A percentile compares a stretch with the other conserved stretches of the same genome.
Conservation (phyloP, 805 yeast genomes). For the Saccharomycopsis selenospora region DNA sequence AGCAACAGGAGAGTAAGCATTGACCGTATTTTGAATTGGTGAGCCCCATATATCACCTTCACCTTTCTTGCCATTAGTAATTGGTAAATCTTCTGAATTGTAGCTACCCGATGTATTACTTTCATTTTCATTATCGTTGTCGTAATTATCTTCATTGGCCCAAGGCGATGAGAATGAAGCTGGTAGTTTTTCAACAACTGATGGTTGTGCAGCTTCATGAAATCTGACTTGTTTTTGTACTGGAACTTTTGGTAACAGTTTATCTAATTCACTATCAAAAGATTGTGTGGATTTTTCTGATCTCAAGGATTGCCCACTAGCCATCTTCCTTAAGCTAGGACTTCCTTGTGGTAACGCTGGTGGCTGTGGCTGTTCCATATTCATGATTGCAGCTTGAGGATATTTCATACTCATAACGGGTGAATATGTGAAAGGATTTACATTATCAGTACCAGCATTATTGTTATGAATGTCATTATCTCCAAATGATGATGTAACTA, state of each 20-base stretch:
- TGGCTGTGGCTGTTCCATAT: too few species aligned
- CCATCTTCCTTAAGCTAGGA: not conserved
- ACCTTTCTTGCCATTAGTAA: constrained; percentile 20
- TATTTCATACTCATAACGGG: too few species aligned
- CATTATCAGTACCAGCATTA: not conserved
- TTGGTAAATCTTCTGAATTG: constrained; percentile 15
- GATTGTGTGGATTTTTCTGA: not conserved
- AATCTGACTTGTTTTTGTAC: constrained; percentile 15
- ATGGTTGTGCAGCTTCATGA: not conserved
- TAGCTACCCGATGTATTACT: constrained; percentile 6
- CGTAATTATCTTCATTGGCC: not conserved
- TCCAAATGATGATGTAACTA: not conserved
- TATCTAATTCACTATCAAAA: not conserved
- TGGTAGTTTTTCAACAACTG: not conserved
- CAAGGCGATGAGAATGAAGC: constrained; percentile 4
- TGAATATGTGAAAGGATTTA: not conserved
- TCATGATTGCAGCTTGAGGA: too few species aligned
- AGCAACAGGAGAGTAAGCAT: not conserved
- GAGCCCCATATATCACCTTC: constrained; percentile 15
- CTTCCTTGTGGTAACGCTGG: not conserved
- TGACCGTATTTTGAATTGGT: constrained; percentile 4
- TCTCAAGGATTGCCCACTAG: not conserved
- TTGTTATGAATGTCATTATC: not conserved
- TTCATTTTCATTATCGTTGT: constrained; percentile 3
- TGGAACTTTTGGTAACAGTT: constrained; percentile 14